Base-by-base conservation (phyloP, 129 eudicot genomes). In the Tagetes erecta region DNA sequence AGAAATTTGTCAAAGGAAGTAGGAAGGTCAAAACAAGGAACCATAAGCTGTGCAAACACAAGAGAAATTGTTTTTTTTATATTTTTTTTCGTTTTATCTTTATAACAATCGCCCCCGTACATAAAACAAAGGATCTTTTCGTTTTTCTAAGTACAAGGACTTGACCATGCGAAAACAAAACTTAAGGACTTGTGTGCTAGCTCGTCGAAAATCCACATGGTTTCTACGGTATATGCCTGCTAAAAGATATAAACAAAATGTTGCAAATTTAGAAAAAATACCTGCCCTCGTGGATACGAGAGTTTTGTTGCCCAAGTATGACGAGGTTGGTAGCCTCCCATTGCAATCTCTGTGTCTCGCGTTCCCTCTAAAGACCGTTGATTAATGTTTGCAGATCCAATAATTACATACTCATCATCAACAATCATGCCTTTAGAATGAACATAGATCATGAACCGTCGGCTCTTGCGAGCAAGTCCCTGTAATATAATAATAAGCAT, bases 341-440 rank as follows among this genome's bases (percentile, higher is more conserved):
- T 93, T 34, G 98, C 98, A 71, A 93, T 93, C 83, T 93, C 98
- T 14, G 98, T 90, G 85, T 93, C 98, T 80, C 98, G 82, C 51
- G 90, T 88, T 37, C 98, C 98, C 82, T 93, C 98, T 86, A 93
- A 68, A 50, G 98, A 93, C 27, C 98, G 91, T 64, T 93, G 97
- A 82, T 93, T 93, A 8, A 90, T 93, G 70, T 93, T 93, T 78
- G 98, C 98, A 7, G 97, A 90, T 51, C 98, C 97, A 49, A 93
- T 57, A 44, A 93, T 88, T 62, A 90, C 88, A 57, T 86, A 93
- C 72, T 93, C 98, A 47, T 93, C 98, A 83, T 93, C 98, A 67
- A 90, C 98, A 79, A 93, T 88, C 98, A 93, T 93, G 41, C 96
- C 97, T 86, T 93, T 93, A 0, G 98, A 90, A 80, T 92, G 98